Base-by-base conservation (phyloP, 1,284 basidiomycete species). In the Ustilago lituana region DNA sequence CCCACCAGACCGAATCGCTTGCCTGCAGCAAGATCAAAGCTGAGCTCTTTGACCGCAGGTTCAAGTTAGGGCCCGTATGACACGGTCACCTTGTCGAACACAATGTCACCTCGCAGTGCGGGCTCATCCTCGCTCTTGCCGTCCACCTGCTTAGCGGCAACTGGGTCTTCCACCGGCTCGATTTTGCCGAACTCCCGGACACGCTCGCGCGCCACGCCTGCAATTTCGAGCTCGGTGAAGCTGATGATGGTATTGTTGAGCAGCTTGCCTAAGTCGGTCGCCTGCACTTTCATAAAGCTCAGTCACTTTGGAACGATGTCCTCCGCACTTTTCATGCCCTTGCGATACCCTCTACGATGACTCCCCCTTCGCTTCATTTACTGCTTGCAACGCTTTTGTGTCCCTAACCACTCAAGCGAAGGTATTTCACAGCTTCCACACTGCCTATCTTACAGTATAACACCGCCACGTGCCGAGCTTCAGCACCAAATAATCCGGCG, bases 161-260 rank as follows among this genome's bases (percentile, higher is more conserved):
- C 33, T 24, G 20, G 17, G 14, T 33, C 44, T 9, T 62, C 62
- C 32, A 80, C 79, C 6, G 59, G 57, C 11, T 62, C 64, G 7
- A 82, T 62, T 0, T 69, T 39, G 19, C 57, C 59, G 27, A 82
- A 74, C 41, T 81, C 79, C 29, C 73, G 74, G n/a, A 83, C 64
- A 4, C 82, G 71, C 39, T 81, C 82, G 17, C 83, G 58, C 5
- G 81, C 78, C 8, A 83, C 78, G 9, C 76, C 72, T 0, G 78
- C 81, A 49, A 83, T 83, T 50, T 83, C 82, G n/a, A 78, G 70
- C 15, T 76, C 69, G 22, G 79, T 80, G 62, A 78, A 81, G 32
- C 73, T 62, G 45, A 80, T 50, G 5, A 79, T 44, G 14, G 40
- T 45, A 32, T 56, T 39, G 39, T 73, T 76, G 40, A 81, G 53